Conservation (phyloP, 352 stramenopile genomes). For the Proteromonas lacertae region DNA sequence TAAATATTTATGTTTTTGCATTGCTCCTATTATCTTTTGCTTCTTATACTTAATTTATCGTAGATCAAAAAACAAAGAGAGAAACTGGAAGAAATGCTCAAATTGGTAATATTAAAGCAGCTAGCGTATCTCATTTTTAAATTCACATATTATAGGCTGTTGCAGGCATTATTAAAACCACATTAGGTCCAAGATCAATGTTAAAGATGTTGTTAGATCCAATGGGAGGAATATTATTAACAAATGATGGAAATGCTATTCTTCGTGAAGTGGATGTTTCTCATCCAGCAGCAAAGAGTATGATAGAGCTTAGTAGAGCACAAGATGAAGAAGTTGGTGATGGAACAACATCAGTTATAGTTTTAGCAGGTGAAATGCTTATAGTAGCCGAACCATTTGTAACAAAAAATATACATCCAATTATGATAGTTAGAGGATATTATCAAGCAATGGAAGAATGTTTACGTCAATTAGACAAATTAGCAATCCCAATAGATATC, state of each 20-base stretch:
- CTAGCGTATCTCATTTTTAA: constrained; percentile 22
- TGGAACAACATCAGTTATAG: constrained; percentile 98
- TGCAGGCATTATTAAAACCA: constrained; percentile 91
- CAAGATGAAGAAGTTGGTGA: constrained; percentile 99
- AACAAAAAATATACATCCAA: constrained; percentile 78
- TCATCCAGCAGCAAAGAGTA: constrained; percentile 69
- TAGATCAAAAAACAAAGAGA: constrained; percentile 61
- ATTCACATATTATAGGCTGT: constrained; percentile 24
- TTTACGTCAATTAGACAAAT: constrained; percentile 8
- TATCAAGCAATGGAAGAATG: constrained; percentile 51
- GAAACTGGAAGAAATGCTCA: constrained; percentile 85
- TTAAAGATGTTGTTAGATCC: constrained; percentile 97
- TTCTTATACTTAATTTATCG: background rate
- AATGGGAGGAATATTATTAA: constrained; percentile 97
- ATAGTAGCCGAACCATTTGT: constrained; percentile 82
- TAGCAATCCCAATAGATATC: constrained; percentile 32
- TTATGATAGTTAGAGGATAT: constrained; percentile 61
- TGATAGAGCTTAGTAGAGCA: constrained; percentile 92
- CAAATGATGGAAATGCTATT: constrained; percentile 97
- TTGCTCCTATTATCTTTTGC: too few species aligned
- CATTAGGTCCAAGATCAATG: constrained; percentile 85
- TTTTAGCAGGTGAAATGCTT: constrained; percentile 79
- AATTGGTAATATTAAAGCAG: constrained; percentile 84
- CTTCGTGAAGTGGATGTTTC: constrained; percentile 39
- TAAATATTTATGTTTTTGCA: too few species aligned